Percentiles rank a stretch among this genome's conserved stretches.
Evolutionary conservation across 441 rosid species (phyloP).

Genomic region (Populus hybrid): DNA sequence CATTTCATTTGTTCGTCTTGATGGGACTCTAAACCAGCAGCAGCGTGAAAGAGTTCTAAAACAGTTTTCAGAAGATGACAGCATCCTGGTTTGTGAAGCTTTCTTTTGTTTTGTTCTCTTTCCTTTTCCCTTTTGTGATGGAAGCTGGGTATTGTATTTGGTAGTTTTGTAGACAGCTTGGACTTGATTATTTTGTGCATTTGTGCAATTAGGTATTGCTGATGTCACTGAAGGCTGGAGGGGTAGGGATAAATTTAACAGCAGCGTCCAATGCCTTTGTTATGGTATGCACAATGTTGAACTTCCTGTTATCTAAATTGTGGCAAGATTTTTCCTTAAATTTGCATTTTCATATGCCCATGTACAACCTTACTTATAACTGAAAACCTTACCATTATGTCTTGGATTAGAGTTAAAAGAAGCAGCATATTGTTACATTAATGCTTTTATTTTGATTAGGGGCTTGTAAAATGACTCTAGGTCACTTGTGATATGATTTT

Average conservation of each 20-base stretch:
- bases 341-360: background rate
- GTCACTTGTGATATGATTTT: background rate
- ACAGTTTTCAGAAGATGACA: constrained; percentile 79
- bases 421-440: background rate
- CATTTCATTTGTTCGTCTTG: constrained; percentile 78
- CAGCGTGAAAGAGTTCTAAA: constrained; percentile 84
- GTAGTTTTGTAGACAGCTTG: constrained; percentile 15
- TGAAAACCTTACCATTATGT: background rate
- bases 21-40: constrained; percentile 84
- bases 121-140: background rate
- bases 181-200: constrained; percentile 14
- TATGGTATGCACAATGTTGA: constrained; percentile 50
- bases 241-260: constrained; percentile 90
- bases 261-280: constrained; percentile 97
- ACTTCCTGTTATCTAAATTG: background rate
- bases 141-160: constrained; percentile 1
- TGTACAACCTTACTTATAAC: background rate
- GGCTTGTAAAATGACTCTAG: background rate
- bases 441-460: background rate
- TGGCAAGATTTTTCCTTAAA: background rate
- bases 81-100: constrained; percentile 50
- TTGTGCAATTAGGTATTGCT: constrained; percentile 63
- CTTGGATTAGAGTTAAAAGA: background rate
- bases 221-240: constrained; percentile 98
- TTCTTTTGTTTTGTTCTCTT: background rate